phyloP scores from a whole-genome alignment of 345 rosid genomes.

The Linum tenue region DNA sequence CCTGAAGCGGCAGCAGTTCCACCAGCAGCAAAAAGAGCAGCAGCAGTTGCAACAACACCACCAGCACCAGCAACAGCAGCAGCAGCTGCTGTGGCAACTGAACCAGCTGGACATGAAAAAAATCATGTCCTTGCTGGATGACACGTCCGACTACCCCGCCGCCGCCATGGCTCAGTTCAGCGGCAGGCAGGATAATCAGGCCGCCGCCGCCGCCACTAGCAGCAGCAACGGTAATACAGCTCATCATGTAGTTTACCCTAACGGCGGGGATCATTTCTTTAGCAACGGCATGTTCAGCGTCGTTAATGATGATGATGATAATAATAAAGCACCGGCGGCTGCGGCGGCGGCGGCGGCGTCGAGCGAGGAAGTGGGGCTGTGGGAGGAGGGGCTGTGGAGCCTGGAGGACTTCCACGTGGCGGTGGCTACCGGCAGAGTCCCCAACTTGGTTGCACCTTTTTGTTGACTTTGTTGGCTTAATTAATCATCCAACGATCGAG shows the following conservation, averaged over 20 bases:
- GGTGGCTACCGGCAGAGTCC: neutral
- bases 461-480: neutral
- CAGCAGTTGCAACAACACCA: slow-evolving; percentile 5
- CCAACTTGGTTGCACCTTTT: neutral
- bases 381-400: neutral
- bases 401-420: neutral
- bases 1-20: slow-evolving; percentile 65
- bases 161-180: neutral
- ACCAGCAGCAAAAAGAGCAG: slow-evolving; percentile 44
- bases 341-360: neutral
- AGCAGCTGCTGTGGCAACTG: neutral
- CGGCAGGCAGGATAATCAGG: slow-evolving; percentile 29
- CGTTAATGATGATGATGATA: no score
- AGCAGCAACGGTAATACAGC: slow-evolving; percentile 22
- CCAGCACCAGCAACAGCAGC: no score
- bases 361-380: neutral
- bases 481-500: no score
- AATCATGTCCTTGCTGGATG: slow-evolving; percentile 44
- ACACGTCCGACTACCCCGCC: slow-evolving; percentile 6
- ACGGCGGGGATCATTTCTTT: slow-evolving; percentile 41
- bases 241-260: neutral
- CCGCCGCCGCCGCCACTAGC: slow-evolving; percentile 12
- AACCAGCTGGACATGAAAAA: slow-evolving; percentile 53
- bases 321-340: no score
- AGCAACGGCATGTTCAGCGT: slow-evolving; percentile 11